These are phyloP conservation scores for Osmanthus fragrans DNA, from an alignment of 257 asterid genomes.

Conservation along the genomic window DNA sequence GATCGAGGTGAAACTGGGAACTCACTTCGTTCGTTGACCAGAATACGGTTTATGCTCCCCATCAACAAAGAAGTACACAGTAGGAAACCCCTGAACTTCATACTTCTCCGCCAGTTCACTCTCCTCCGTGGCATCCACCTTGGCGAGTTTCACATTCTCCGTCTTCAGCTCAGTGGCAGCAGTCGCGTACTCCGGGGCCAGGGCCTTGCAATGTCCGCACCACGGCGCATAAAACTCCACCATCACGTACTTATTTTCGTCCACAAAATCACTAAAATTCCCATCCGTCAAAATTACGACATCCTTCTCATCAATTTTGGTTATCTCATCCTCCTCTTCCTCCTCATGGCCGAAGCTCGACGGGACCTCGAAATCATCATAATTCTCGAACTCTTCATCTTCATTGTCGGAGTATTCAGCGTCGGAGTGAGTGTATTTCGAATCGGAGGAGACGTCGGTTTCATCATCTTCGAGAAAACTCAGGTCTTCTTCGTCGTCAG, in stretches of 20 bases:
- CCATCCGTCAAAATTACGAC: conserved; percentile 72
- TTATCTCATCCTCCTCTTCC: conserved; percentile 33
- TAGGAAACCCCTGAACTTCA: conserved; percentile 83
- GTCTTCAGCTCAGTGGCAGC: conserved; percentile 84
- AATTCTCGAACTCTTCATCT: conserved; percentile 47
- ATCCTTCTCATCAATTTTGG: conserved; percentile 68
- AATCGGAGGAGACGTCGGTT: conserved; percentile 21
- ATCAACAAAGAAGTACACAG: conserved; percentile 74
- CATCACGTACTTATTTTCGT: conserved; percentile 74
- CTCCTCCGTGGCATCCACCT: conserved; percentile 87
- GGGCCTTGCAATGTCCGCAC: conserved; percentile 91
- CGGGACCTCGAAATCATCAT: conserved; percentile 52
- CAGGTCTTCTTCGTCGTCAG: conserved; percentile 58
- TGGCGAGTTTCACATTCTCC: conserved; percentile 70
- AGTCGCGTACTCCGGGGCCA: conserved; percentile 95
- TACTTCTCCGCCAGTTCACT: conserved; percentile 69
- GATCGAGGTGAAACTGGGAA: not conserved
- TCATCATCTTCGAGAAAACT: conserved; percentile 53
- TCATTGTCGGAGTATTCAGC: conserved; percentile 41
- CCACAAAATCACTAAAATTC: conserved; percentile 68
- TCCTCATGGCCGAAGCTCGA: conserved; percentile 38
- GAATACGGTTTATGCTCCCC: conserved; percentile 71
- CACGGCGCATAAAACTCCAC: conserved; percentile 98
- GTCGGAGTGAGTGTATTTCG: conserved; percentile 40
- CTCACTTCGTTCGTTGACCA: conserved; percentile 89